Evolutionary conservation across 169 alveolate species (phyloP).

Genomic region (Plasmodium fragile): DNA sequence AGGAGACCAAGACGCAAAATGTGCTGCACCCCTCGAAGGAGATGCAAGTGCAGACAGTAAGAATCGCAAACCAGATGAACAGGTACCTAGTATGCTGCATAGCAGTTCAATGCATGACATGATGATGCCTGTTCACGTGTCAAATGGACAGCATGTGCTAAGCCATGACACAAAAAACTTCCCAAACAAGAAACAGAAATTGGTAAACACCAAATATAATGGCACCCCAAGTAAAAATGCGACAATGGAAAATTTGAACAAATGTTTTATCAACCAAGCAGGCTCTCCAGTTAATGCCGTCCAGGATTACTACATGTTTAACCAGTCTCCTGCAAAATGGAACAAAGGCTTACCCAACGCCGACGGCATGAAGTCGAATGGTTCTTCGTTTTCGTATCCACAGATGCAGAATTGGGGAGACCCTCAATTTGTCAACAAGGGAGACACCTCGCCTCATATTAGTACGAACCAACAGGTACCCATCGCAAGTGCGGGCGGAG

Average conservation of each 20-base stretch:
- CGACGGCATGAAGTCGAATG: constrained; percentile 15
- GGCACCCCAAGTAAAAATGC: constrained; percentile 25
- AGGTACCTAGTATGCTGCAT: not conserved
- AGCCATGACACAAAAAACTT: constrained; percentile 15
- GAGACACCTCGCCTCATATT: constrained; percentile 1
- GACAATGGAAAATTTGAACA: constrained; percentile 25
- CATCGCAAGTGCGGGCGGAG: not conserved
- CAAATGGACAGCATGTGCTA: constrained; percentile 24
- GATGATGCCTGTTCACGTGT: not conserved
- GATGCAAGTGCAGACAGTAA: constrained; percentile 5
- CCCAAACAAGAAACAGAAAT: constrained; percentile 25
- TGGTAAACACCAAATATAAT: constrained; percentile 5
- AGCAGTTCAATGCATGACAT: not conserved
- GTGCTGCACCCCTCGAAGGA: not conserved
- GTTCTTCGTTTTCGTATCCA: constrained; percentile 18
- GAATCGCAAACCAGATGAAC: not conserved
- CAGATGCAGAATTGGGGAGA: constrained; percentile 15
- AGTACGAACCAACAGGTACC: not conserved
- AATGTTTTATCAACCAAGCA: constrained; percentile 9
- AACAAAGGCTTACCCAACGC: constrained; percentile 11
- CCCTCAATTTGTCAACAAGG: not conserved
- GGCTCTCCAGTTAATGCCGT: constrained; percentile 4
- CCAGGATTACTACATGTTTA: constrained; percentile 15
- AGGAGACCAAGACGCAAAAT: not conserved
- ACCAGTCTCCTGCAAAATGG: constrained; percentile 34